Base-by-base conservation (phyloP, 2,329 filamentous ascomycete genomes). In the Stemphylium vesicarium region DNA sequence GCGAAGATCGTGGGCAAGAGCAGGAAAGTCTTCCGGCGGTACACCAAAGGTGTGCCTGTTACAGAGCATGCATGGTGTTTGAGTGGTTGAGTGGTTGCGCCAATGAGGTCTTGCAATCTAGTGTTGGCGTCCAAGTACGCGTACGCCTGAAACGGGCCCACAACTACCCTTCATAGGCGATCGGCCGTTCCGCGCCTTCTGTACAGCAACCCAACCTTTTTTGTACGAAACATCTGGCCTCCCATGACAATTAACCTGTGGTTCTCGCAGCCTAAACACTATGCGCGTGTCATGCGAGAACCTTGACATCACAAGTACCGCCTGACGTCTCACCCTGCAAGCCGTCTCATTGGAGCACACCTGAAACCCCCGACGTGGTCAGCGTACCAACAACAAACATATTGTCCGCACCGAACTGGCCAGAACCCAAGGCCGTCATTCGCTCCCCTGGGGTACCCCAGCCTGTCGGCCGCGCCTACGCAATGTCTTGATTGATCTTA, bases 121-220 rank as follows among this genome's bases (percentile, higher is more conserved):
- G 20, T 42, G 49, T 59, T 59, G 53, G 49, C 50, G 43, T 24
- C 16, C 13, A 42, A 24, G 45, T 41, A 51, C 44, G 43, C 42
- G 53, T 48, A 49, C 51, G 57, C 44, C 50, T 55, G 60, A 63
- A 63, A 63, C 58, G 32, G 56, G 33, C 43, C 54, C 56, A 50
- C 44, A 35, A 26, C 38, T 38, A 46, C 49, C 48, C 49, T 60
- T 53, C 57, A 58, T 53, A 26, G 39, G 29, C 41, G 29, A 51
- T 53, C 24, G 33, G n/a, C 32, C 44, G 33, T 40, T 26, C 41
- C 46, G 35, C 13, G 20, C 42, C 36, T 39, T 36, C 38, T 37
- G 32, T 22, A 50, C 24, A 38, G 50, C 45, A 47, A 42, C 36
- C 36, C 32, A 56, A 33, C 18, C 20, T 44, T 52, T 38, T 24